Percentiles rank a stretch among this genome's conserved stretches.
Evolutionary conservation across 2,329 filamentous ascomycete genomes (phyloP).

Genomic region (Paraconiothyrium sp.): DNA sequence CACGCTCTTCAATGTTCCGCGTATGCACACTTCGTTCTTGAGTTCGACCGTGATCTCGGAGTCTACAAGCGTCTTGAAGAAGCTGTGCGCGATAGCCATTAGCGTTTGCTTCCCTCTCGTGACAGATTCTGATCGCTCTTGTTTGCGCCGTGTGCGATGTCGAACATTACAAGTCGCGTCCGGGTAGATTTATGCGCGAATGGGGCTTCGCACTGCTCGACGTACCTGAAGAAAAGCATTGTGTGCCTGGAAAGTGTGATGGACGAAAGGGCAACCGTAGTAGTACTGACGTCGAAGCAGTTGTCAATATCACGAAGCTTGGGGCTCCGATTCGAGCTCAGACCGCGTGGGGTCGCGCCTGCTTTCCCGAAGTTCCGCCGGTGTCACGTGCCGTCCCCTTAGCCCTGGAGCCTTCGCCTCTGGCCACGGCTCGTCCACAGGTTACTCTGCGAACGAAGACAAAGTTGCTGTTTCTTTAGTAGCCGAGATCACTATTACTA

Average conservation of each 20-base stretch:
- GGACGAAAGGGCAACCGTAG: neutral
- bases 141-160: neutral
- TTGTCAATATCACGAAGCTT: conserved; percentile 17
- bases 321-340: conserved; percentile 18
- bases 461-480: no score
- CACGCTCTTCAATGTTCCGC: conserved; percentile 93
- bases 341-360: conserved; percentile 12
- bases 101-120: neutral
- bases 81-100: conserved; percentile 54
- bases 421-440: no score
- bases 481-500: no score
- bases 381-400: conserved; percentile 21
- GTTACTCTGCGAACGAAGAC: no score
- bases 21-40: conserved; percentile 98
- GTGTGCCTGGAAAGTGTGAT: neutral
- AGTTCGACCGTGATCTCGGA: conserved; percentile 97
- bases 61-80: conserved; percentile 99
- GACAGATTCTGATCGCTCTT: neutral
- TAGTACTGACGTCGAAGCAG: conserved; percentile 11
- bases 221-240: conserved; percentile 65
- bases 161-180: no score
- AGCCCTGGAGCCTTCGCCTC: neutral
- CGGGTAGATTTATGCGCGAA: neutral
- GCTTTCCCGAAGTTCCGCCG: conserved; percentile 29
- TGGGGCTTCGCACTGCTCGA: conserved; percentile 11